phyloP scores from a whole-genome alignment of 75 land plant species.

The Selaginella tamariscina region DNA sequence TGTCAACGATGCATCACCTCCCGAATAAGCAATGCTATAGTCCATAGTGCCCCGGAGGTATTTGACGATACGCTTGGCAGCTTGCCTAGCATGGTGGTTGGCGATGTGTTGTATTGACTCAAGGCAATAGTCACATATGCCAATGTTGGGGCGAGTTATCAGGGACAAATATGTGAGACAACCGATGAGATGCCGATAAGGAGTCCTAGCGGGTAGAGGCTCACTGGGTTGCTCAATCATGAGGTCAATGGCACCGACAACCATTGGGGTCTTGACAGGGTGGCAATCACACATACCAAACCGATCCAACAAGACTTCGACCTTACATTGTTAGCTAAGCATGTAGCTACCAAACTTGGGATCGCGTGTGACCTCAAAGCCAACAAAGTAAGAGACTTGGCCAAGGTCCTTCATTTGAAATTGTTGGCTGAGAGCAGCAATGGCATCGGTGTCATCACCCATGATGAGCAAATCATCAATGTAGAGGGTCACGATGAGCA shows the following conservation, averaged over 20 bases:
- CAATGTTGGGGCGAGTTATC: conserved; percentile 12
- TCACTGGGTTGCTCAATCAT: background rate
- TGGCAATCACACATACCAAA: background rate
- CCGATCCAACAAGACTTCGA: background rate
- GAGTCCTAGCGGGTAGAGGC: background rate
- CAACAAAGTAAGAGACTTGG: conserved; percentile 1
- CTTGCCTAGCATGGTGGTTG: conserved; percentile 12
- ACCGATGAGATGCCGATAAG: conserved; percentile 7
- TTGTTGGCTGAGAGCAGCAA: background rate
- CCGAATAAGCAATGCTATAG: background rate
- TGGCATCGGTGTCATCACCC: background rate
- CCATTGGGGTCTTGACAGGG: background rate
- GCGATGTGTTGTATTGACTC: conserved; percentile 5
- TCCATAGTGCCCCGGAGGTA: conserved; percentile 12
- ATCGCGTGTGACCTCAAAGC: background rate
- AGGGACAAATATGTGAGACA: conserved; percentile 1
- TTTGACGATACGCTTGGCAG: conserved; percentile 6
- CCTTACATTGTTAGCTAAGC: background rate
- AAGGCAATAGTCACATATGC: background rate
- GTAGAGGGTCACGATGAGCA: too few species aligned
- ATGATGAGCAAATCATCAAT: background rate
- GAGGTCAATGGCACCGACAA: background rate
- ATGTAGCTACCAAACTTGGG: background rate
- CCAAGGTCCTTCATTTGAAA: background rate
- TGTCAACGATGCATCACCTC: conserved; percentile 6